Percentiles rank a stretch among this genome's conserved stretches.
phyloP scores from a whole-genome alignment of 164 flowering plant genomes.

The Dillenia suffruticosa region DNA sequence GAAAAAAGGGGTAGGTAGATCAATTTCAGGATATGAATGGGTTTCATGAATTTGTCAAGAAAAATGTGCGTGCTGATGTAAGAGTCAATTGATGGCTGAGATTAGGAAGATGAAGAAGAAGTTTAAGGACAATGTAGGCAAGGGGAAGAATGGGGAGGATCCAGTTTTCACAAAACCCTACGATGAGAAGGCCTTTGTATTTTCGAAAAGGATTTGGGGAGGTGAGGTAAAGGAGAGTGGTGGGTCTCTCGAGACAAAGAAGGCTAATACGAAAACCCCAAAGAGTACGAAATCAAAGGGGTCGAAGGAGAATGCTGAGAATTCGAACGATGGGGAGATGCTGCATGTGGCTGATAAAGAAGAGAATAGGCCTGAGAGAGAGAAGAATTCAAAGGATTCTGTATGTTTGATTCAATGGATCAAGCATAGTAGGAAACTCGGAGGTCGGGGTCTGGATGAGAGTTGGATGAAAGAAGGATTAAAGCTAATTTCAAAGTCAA shows the following conservation, averaged over 20 bases:
- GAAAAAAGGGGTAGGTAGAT: slow-evolving; percentile 18
- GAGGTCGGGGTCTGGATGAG: not conserved
- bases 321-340: not conserved
- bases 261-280: not conserved
- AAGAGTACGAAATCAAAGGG: no score
- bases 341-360: no score
- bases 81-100: slow-evolving; percentile 18
- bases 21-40: slow-evolving; percentile 13
- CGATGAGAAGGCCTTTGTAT: slow-evolving; percentile 14
- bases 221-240: not conserved
- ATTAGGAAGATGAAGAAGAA: slow-evolving; percentile 28
- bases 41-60: slow-evolving; percentile 25
- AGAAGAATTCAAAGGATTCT: not conserved
- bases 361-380: not conserved
- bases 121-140: slow-evolving; percentile 15
- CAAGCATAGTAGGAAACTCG: not conserved
- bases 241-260: not conserved
- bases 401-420: not conserved
- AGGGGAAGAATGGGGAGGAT: slow-evolving; percentile 17
- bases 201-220: slow-evolving; percentile 35
- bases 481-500: slow-evolving; percentile 5
- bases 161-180: slow-evolving; percentile 18
- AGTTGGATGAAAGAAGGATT: slow-evolving; percentile 6
- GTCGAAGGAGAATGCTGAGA: not conserved
- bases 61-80: slow-evolving; percentile 13